These are phyloP conservation scores for Yarrowia keelungensis DNA, from an alignment of 805 yeast species.

Conservation along the genomic window DNA sequence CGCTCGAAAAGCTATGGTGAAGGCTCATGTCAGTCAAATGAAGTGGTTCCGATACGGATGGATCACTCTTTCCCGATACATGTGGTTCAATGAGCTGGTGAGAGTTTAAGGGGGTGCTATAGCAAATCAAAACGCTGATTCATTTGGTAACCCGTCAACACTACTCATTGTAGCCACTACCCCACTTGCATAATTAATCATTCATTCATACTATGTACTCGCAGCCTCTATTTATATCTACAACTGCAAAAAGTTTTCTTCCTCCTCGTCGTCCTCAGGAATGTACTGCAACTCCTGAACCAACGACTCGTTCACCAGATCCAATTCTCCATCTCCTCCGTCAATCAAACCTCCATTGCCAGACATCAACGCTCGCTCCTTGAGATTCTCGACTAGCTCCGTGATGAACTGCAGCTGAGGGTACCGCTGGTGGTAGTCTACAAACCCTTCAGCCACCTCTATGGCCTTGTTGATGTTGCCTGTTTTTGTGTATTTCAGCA, in stretches of 20 bases:
- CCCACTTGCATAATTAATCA: not conserved
- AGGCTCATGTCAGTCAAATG: conserved; percentile 88
- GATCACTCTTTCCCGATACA: conserved; percentile 77
- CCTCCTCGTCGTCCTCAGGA: conserved; percentile 37
- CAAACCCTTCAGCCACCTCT: conserved; percentile 3
- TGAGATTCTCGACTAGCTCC: not conserved
- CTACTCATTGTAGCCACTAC: too few relatives aligned
- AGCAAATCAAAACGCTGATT: too few relatives aligned
- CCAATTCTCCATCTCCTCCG: not conserved
- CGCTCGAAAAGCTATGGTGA: conserved; percentile 73
- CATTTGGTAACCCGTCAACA: too few relatives aligned
- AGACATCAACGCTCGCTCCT: not conserved
- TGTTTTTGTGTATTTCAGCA: conserved; percentile 1
- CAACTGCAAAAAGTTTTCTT: conserved; percentile 33
- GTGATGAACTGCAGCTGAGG: not conserved
- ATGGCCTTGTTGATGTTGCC: conserved; percentile 32
- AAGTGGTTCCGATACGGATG: conserved; percentile 94
- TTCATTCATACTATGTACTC: conserved; percentile 10
- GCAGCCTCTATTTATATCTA: conserved; percentile 4
- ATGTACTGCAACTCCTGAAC: conserved; percentile 25
- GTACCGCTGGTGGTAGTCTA: not conserved
- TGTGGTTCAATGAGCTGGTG: conserved; percentile 68
- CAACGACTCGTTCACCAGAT: not conserved
- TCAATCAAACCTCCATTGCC: not conserved
- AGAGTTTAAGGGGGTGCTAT: conserved; percentile 23